Evolutionary conservation across 2,329 filamentous ascomycete genomes (phyloP).

Genomic region (Coniochaeta sp.): DNA sequence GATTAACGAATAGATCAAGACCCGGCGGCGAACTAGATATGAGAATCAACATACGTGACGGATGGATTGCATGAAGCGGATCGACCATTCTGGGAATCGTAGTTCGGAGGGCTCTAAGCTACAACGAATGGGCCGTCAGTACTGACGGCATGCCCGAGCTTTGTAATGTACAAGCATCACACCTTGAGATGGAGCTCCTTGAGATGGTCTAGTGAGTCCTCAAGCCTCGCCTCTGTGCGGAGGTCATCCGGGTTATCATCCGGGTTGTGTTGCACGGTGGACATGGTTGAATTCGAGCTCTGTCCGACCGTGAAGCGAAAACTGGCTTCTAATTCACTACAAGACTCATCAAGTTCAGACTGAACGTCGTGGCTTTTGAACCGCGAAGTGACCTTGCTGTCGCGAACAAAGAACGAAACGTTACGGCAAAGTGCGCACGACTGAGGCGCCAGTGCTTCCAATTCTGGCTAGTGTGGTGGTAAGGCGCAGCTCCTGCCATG

Average conservation of each 20-base stretch:
- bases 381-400: not conserved
- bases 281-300: not conserved
- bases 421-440: not conserved
- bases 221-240: slow-evolving; percentile 41
- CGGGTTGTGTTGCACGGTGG: not conserved
- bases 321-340: not conserved
- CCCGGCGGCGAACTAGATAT: not conserved
- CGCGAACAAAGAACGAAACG: not conserved
- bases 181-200: slow-evolving; percentile 48
- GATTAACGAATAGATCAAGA: slow-evolving; percentile 11
- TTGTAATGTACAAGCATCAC: not conserved
- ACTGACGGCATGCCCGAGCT: not conserved
- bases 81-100: slow-evolving; percentile 43
- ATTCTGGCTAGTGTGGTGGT: too few species aligned
- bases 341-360: not conserved
- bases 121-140: slow-evolving; percentile 9
- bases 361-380: too few species aligned
- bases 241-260: slow-evolving; percentile 18
- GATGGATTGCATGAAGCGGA: slow-evolving; percentile 40
- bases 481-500: not conserved
- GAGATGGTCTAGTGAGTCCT: slow-evolving; percentile 40
- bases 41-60: slow-evolving; percentile 33
- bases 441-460: not conserved
- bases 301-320: too few species aligned
- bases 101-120: slow-evolving; percentile 40